A percentile compares a stretch with the other conserved stretches of the same genome.
These are phyloP conservation scores for Aspergillus arachidicola DNA, from an alignment of 2,329 filamentous ascomycete species.

Conservation along the genomic window DNA sequence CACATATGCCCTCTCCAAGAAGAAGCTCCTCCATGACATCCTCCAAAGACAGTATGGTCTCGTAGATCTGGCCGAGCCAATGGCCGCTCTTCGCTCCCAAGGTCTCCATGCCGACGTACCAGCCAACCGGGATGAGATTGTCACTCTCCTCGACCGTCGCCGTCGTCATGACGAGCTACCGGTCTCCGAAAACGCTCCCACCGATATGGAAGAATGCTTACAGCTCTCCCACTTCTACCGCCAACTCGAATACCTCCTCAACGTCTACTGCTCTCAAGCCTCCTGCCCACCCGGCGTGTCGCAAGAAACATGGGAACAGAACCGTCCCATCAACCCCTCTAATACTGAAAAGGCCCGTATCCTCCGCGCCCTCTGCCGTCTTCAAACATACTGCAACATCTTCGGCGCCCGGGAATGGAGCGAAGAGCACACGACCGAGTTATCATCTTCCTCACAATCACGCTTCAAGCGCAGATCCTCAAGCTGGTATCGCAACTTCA, in stretches of 20 bases:
- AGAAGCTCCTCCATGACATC: conserved; percentile 14
- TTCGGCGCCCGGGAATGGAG: conserved; percentile 19
- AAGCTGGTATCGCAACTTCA: conserved; percentile 21
- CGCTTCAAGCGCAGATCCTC: conserved; percentile 7
- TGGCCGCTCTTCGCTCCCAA: conserved; percentile 16
- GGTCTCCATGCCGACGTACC: conserved; percentile 17
- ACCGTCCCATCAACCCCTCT: conserved; percentile 1
- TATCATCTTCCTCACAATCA: not conserved
- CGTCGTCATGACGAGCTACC: conserved; percentile 11
- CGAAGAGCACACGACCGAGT: not conserved
- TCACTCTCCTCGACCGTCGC: conserved; percentile 15
- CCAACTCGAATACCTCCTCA: conserved; percentile 9
- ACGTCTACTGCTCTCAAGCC: conserved; percentile 8
- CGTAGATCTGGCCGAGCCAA: conserved; percentile 15
- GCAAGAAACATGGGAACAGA: conserved; percentile 3
- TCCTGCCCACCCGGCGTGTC: conserved; percentile 4
- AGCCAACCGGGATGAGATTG: conserved; percentile 14
- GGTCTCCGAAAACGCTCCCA: not conserved
- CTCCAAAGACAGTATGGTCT: conserved; percentile 13
- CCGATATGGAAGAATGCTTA: conserved; percentile 3
- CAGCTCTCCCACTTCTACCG: conserved; percentile 15
- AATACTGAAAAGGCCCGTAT: conserved; percentile 13
- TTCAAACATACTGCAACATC: conserved; percentile 22
- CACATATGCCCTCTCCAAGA: conserved; percentile 14
- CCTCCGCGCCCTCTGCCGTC: conserved; percentile 18